A percentile compares a stretch with the other conserved stretches of the same genome.
Evolutionary conservation across 129 eudicot genomes (phyloP).

Genomic region (Lactuca saligna): DNA sequence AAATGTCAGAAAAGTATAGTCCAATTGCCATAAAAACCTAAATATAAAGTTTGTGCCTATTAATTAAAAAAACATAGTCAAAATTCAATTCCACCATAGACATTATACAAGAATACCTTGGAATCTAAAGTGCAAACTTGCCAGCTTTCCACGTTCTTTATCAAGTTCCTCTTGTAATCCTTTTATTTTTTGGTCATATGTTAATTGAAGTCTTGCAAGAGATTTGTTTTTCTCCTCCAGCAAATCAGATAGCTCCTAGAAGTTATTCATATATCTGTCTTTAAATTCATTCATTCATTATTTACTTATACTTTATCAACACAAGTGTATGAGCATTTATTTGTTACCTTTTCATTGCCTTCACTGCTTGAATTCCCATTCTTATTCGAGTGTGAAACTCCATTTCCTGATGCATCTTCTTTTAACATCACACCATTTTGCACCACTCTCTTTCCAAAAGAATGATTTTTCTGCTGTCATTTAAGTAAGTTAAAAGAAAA

Average conservation of each 20-base stretch:
- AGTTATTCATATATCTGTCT: slow-evolving; percentile 47
- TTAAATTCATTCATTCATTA: slow-evolving; percentile 43
- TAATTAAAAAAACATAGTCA: too few relatives aligned
- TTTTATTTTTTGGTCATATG: slow-evolving; percentile 6
- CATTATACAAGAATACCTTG: too few relatives aligned
- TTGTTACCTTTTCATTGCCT: slow-evolving; percentile 65
- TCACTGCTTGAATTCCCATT: slow-evolving; percentile 38
- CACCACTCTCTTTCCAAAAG: slow-evolving; percentile 51
- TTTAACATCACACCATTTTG: slow-evolving; percentile 50
- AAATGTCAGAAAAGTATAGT: too few relatives aligned
- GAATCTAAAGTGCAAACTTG: too few relatives aligned
- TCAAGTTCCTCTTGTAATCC: slow-evolving; percentile 56
- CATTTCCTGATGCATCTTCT: slow-evolving; percentile 64
- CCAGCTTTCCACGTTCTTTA: slow-evolving; percentile 55
- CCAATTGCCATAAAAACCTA: too few relatives aligned
- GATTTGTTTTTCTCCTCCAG: slow-evolving; percentile 71
- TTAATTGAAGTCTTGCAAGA: slow-evolving; percentile 52
- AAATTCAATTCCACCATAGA: too few relatives aligned
- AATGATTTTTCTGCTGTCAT: slow-evolving; percentile 50
- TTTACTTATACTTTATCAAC: background rate
- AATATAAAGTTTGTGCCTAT: too few relatives aligned
- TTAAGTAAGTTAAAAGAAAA: slow-evolving; percentile 29
- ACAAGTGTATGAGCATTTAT: slow-evolving; percentile 15
- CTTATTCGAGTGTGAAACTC: slow-evolving; percentile 41
- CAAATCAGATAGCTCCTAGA: slow-evolving; percentile 80